These are phyloP conservation scores for Boletus subparvulus DNA, from an alignment of 768 basidiomycete species.

Conservation along the genomic window DNA sequence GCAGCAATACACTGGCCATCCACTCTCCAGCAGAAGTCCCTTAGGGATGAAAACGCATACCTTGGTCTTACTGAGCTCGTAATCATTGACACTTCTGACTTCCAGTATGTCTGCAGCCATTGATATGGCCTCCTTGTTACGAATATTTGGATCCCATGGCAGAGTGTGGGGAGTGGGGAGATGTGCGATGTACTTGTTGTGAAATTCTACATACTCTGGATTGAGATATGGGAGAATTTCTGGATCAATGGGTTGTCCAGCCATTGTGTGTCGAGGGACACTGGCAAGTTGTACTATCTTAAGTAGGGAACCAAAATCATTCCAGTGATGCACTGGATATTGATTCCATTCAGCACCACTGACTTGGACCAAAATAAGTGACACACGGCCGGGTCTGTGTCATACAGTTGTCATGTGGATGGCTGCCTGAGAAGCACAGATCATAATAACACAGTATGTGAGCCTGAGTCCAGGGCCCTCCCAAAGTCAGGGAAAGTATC, in stretches of 20 bases:
- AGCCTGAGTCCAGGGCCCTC: neutral
- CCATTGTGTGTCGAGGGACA: slow-evolving; percentile 16
- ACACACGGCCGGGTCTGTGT: slow-evolving; percentile 6
- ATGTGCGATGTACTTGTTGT: slow-evolving; percentile 49
- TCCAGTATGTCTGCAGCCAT: slow-evolving; percentile 56
- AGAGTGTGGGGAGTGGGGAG: slow-evolving; percentile 52
- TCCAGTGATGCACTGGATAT: neutral
- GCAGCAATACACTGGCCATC: slow-evolving; percentile 74
- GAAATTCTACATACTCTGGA: slow-evolving; percentile 65
- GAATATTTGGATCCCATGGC: slow-evolving; percentile 60
- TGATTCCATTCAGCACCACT: neutral
- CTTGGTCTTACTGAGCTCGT: slow-evolving; percentile 49
- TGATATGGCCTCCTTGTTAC: slow-evolving; percentile 51
- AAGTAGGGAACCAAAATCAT: slow-evolving; percentile 2
- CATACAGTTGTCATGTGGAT: neutral
- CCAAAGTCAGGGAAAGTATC: slow-evolving; percentile 21
- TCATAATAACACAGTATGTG: neutral
- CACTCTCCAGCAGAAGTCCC: slow-evolving; percentile 44
- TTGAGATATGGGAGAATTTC: slow-evolving; percentile 57
- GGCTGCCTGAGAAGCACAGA: neutral
- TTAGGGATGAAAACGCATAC: slow-evolving; percentile 65
- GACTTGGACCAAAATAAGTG: neutral
- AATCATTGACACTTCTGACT: slow-evolving; percentile 57
- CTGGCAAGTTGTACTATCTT: slow-evolving; percentile 3
- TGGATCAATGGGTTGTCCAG: slow-evolving; percentile 56